Evolutionary conservation across 768 basidiomycete genomes (phyloP), one percentile per base, ranked within the genome.

Genomic region (Russula emetica): DNA sequence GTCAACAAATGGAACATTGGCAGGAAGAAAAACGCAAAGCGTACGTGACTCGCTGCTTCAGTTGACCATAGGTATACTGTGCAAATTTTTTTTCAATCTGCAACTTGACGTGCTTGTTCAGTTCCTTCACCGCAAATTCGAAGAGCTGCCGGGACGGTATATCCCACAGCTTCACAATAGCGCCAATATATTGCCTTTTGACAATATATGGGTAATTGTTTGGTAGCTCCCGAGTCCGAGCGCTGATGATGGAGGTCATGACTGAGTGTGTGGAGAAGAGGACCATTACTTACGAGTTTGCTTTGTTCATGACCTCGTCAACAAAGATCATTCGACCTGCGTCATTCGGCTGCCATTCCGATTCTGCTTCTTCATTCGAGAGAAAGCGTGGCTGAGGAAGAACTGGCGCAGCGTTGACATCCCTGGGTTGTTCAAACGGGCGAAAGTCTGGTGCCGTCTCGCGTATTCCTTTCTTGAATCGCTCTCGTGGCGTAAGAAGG

Each of bases 201-300:
- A 74, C 70, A 10, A 69, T 52, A 42, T 83, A 89, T 0, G 86
- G 86, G 60, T 82, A 85, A 60, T 80, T 79, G 2, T 81, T 84
- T 0, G 86, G 87, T 0, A 89, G 78, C 69, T 90, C 87, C 5
- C 87, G 82, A 0, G 87, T 85, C 6, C 84, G 78, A 2, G 85
- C 81, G 16, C 87, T 89, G 59, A 22, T 32, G 18, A 30, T 40
- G 13, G 22, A 36, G 14, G 42, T 58, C 18, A 63, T 38, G 22
- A 36, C 22, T 34, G 13, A 13, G 22, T 26, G 51, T 34, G 38
- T 1, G 49, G 8, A 55, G 11, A 7, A 1, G 45, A 47, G 9
- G 13, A 26, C 32, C 22, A 66, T n/a, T 2, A 69, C 81, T 42
- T 71, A 84, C 84, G 71, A 69, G 34, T 77, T 68, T 1, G 80